Conservation (phyloP, 2,329 filamentous ascomycete species). For the Lachnellula occidentalis region DNA sequence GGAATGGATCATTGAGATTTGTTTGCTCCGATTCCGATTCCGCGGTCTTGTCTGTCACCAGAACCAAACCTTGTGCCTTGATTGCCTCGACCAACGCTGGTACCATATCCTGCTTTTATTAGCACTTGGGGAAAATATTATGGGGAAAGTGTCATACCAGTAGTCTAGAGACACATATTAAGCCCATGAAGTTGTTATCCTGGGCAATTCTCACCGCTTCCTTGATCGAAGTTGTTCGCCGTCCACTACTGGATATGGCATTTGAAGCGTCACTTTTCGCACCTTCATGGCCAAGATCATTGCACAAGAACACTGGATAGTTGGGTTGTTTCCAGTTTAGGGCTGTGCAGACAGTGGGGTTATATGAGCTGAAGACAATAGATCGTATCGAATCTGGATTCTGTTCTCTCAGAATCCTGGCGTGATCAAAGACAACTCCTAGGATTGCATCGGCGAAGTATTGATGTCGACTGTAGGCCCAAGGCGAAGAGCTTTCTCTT, state of each 20-base stretch:
- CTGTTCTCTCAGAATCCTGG: constrained; percentile 58
- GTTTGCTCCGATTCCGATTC: constrained; percentile 27
- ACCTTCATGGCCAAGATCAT: constrained; percentile 71
- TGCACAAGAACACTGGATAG: constrained; percentile 92
- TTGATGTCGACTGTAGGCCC: constrained; percentile 80
- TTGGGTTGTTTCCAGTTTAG: constrained; percentile 99
- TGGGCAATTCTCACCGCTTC: constrained; percentile 90
- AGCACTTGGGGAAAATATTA: constrained; percentile 9
- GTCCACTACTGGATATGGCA: constrained; percentile 48
- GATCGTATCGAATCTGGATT: constrained; percentile 73
- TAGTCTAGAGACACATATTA: constrained; percentile 83
- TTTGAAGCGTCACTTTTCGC: constrained; percentile 22
- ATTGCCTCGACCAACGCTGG: constrained; percentile 88
- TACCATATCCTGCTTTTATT: constrained; percentile 70
- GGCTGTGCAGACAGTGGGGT: constrained; percentile 82
- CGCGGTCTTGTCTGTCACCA: constrained; percentile 81
- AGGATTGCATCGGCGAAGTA: constrained; percentile 77
- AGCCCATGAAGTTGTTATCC: constrained; percentile 96
- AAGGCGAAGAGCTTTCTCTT: constrained; percentile 65
- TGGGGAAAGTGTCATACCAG: constrained; percentile 55
- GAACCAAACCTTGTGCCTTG: constrained; percentile 86
- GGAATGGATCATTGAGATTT: constrained; percentile 45
- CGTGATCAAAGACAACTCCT: constrained; percentile 85
- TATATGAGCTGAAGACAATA: constrained; percentile 92
- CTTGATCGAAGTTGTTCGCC: constrained; percentile 80